Evolutionary conservation across 331 rosid genomes (phyloP), one percentile per base, ranked within the genome.

Genomic region (Erythrophleum ivorense): DNA sequence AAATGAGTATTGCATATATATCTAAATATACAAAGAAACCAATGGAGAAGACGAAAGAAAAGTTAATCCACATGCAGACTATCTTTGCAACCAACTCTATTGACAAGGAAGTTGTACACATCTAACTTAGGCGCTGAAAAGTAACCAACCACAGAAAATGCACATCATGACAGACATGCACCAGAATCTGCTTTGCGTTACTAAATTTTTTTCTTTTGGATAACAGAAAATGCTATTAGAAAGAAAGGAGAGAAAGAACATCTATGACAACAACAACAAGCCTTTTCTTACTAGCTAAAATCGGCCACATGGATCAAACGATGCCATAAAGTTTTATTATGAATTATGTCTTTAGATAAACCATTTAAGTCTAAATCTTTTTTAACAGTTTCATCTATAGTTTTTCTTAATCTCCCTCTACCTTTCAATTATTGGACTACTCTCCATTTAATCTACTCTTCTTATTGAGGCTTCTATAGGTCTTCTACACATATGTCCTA

Each of bases 21-120:
- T 58, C 53, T 21, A 34, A 19, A 48, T 19, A 66, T 76, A 21
- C 9, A 60, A 19, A 63, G 46, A 58, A 60, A 54, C 21, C 19
- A 80, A 36, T 15, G 6, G 9, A 9, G 4, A 68, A 5, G 3
- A 73, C 29, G 69, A 33, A 60, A 45, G 63, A 50, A 15, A 58
- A 74, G 33, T 63, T 45, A 21, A 58, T 78, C 73, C 74, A 62
- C 15, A 53, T 50, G 54, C 24, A 14, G 29, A 45, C 60, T 59
- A 58, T 50, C 74, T 53, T 48, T 5, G 55, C 83, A 83, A 66
- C 69, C 62, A 29, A 40, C 29, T 31, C 70, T 66, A 53, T 54
- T 78, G 49, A 75, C 67, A 40, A 82, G 48, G 33, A 58, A 66
- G 41, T 64, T 36, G 71, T 36, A 64, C 68, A 31, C 9, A 31